Percentiles rank a stretch among this genome's conserved stretches.
Evolutionary conservation across 75 land plant genomes (phyloP).

Genomic region (Ceratopteris richardii): DNA sequence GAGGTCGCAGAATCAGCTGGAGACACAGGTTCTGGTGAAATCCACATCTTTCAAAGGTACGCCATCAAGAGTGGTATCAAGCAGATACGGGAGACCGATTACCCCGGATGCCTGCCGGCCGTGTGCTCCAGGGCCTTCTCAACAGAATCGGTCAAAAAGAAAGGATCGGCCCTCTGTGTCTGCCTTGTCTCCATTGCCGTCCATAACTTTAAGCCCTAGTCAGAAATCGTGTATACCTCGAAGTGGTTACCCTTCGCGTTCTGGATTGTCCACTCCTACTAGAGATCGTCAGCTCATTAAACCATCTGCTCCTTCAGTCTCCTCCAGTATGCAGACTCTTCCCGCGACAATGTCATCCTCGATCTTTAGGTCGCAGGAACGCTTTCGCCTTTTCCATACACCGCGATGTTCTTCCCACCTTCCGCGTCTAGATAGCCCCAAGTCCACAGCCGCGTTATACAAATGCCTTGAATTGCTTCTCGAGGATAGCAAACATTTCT

Average conservation of each 20-base stretch:
- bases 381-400: too few relatives aligned
- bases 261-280: neutral
- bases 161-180: neutral
- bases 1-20: slow-evolving; percentile 1
- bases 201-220: neutral
- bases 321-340: neutral
- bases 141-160: neutral
- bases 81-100: neutral
- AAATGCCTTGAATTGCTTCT: slow-evolving; percentile 5
- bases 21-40: neutral
- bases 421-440: neutral
- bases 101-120: neutral
- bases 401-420: neutral
- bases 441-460: slow-evolving; percentile 5
- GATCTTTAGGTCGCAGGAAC: too few relatives aligned
- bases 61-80: neutral
- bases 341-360: neutral
- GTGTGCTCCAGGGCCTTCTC: neutral
- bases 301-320: neutral
- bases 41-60: neutral
- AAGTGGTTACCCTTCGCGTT: slow-evolving; percentile 6
- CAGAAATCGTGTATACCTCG: neutral
- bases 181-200: neutral
- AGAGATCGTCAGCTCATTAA: neutral
- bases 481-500: slow-evolving; percentile 8